Conservation (phyloP, 169 alveolate genomes). For the Eimeria praecox region DNA sequence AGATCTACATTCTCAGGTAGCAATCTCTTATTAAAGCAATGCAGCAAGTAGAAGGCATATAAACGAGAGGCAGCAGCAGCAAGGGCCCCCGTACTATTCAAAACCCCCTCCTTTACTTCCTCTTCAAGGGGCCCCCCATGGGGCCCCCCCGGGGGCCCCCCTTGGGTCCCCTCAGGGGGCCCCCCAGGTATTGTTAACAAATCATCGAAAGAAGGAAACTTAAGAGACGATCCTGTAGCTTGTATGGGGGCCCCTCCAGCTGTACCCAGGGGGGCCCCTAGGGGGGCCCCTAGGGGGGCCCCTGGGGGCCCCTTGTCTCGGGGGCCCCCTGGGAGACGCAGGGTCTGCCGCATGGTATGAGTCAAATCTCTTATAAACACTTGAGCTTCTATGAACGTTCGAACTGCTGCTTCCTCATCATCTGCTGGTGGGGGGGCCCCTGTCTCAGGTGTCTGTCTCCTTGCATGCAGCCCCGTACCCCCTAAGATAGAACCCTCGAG, state of each 20-base stretch:
- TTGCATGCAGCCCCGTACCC: slow-evolving; percentile 51
- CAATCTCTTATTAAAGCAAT: slow-evolving; percentile 23
- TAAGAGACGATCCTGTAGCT: background rate
- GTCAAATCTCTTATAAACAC: background rate
- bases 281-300: slow-evolving; percentile 28
- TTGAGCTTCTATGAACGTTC: slow-evolving; percentile 48
- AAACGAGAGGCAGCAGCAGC: slow-evolving; percentile 49
- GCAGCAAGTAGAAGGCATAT: background rate
- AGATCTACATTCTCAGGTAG: background rate
- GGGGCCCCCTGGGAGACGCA: slow-evolving; percentile 10
- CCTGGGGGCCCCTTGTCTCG: background rate
- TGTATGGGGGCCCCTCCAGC: slow-evolving; percentile 14
- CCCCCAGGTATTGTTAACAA: background rate
- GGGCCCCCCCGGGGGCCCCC: background rate
- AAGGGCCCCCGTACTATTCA: background rate
- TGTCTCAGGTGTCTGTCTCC: background rate
- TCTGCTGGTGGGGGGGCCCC: slow-evolving; percentile 49
- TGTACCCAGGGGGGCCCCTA: background rate
- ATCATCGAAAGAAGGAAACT: slow-evolving; percentile 30
- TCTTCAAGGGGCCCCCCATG: slow-evolving; percentile 1
- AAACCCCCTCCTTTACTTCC: no score
- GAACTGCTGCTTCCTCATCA: slow-evolving; percentile 36
- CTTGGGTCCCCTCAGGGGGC: slow-evolving; percentile 1
- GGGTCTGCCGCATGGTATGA: slow-evolving; percentile 49
- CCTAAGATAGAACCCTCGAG: slow-evolving; percentile 48